Base-by-base conservation (phyloP, 768 basidiomycete species). In the Mycena haematopus region DNA sequence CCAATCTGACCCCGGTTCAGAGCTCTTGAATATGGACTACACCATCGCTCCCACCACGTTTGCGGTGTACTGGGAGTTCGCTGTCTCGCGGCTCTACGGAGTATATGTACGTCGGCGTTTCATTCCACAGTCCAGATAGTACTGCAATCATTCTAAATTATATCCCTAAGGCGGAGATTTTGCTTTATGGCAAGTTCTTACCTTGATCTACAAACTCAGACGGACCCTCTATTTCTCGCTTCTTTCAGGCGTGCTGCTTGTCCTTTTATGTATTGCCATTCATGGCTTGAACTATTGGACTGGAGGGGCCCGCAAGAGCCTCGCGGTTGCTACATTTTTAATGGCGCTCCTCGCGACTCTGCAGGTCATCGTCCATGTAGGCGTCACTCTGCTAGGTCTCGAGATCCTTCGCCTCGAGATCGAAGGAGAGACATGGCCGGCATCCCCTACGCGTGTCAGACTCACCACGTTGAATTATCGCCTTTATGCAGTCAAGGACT, bases 291-390 rank as follows among this genome's bases (percentile, higher is more conserved):
- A 49, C 36, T 33, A 60, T 27, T 21, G 59, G 22, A 47, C 44
- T 14, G 31, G 58, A 17, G 44, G 31, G 11, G 44, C 33, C 17
- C 52, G 52, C 4, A 51, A 19, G 11, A 52, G n/a, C 33, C 33
- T 60, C 22, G 51, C 31, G 9, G 9, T 24, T 31, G 51, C 58
- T 4, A 46, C 52, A 1, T 40, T 31, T 21, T 21, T 9, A 11
- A 60, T 60, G 58, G 51, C 58, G n/a, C 9, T 60, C 7, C 44
- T 60, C 19, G 58, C 58, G 22, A 53, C 58, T 6, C 0, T 29
- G 17, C 58, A 60, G 33, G 3, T 60, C 1, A 44, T 24, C 6
- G 11, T 53, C 10, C 44, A 53, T 19, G 36, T 60, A 3, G 10
- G 11, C 17, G 35, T 2, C 17, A 22, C 44, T 13, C 36, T 52